phyloP scores from a whole-genome alignment of 2,329 filamentous ascomycete genomes.

The Aureobasidium melanogenum region DNA sequence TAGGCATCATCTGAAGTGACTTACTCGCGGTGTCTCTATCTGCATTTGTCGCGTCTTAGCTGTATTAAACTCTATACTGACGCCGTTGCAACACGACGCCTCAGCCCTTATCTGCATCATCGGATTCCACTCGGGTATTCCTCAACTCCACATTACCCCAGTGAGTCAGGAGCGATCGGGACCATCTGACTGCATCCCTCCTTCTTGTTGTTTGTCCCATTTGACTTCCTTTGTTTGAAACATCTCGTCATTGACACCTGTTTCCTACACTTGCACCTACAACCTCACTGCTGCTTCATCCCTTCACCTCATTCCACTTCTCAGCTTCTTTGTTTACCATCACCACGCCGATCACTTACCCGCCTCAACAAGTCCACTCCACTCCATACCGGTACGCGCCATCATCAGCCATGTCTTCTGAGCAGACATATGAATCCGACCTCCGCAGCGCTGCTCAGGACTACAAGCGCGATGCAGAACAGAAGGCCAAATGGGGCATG shows the following conservation, averaged over 20 bases:
- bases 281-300: background rate
- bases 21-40: background rate
- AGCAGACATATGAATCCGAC: slow-evolving; percentile 42
- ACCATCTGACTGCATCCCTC: slow-evolving; percentile 5
- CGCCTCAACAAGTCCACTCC: background rate
- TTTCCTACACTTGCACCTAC: background rate
- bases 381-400: background rate
- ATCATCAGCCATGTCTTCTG: slow-evolving; percentile 33
- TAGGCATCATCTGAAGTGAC: background rate
- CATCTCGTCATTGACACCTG: slow-evolving; percentile 9
- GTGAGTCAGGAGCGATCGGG: slow-evolving; percentile 8
- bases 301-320: background rate
- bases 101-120: slow-evolving; percentile 4
- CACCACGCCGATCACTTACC: background rate
- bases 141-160: slow-evolving; percentile 4
- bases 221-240: slow-evolving; percentile 12
- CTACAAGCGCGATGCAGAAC: slow-evolving; percentile 42
- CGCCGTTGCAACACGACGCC: slow-evolving; percentile 4
- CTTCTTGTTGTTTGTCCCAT: slow-evolving; percentile 4
- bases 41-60: background rate
- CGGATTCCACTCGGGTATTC: slow-evolving; percentile 8
- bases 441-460: slow-evolving; percentile 46
- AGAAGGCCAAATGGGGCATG: slow-evolving; percentile 43
- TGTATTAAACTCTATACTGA: slow-evolving; percentile 7
- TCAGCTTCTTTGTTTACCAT: background rate